These are phyloP conservation scores for Leonotis leonurus DNA, from an alignment of 257 asterid species.

Conservation along the genomic window DNA sequence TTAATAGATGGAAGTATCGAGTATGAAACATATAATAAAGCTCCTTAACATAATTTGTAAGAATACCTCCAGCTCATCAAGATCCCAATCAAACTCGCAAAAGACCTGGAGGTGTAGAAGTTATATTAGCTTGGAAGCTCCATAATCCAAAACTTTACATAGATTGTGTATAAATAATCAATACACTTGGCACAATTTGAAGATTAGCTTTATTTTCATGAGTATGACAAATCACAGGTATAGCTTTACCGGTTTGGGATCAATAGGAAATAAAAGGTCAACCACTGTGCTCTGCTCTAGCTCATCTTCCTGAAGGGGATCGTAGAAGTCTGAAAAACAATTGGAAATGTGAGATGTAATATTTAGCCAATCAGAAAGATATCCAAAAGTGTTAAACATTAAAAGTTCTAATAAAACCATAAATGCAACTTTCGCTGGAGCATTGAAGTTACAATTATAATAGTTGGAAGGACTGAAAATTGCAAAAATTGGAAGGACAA, in stretches of 20 bases:
- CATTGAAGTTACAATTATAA: too few relatives aligned
- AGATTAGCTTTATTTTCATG: background rate
- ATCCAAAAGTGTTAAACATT: background rate
- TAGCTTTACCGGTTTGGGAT: conserved; percentile 58
- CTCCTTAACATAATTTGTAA: conserved; percentile 1
- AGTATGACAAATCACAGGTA: conserved; percentile 13
- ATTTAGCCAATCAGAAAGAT: conserved; percentile 5
- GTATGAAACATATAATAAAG: background rate
- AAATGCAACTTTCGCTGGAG: background rate
- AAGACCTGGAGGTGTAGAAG: conserved; percentile 47
- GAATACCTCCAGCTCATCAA: conserved; percentile 71
- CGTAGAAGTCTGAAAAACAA: conserved; percentile 54
- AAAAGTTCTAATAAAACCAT: background rate
- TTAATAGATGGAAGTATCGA: background rate
- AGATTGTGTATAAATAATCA: background rate
- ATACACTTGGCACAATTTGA: conserved; percentile 1
- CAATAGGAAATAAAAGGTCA: conserved; percentile 52
- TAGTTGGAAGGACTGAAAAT: too few relatives aligned
- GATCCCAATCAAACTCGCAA: conserved; percentile 88
- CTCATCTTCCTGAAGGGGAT: conserved; percentile 77
- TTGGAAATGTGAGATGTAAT: background rate
- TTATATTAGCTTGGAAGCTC: conserved; percentile 7
- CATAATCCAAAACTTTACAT: background rate
- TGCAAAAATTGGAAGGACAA: background rate
- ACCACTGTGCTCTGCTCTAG: conserved; percentile 66